phyloP scores from a whole-genome alignment of 2,329 filamentous ascomycete species.

The Aspergillus sojae region DNA sequence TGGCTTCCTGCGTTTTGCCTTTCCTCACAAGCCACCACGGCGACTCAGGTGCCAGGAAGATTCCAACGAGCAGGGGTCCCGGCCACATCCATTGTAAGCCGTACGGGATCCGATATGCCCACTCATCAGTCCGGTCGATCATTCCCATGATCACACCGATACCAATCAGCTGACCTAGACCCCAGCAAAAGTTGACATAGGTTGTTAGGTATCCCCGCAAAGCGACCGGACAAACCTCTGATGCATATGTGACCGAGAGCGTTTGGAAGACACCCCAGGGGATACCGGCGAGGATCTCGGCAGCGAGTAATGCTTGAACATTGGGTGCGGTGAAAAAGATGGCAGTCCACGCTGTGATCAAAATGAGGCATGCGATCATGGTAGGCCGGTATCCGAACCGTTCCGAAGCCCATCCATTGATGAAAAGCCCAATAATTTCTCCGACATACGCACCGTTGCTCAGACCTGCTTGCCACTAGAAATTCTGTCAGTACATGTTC shows the following conservation, averaged over 20 bases:
- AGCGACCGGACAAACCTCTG: slow-evolving; percentile 51
- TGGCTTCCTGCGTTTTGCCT: slow-evolving; percentile 50
- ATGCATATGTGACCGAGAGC: slow-evolving; percentile 50
- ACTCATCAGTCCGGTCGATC: slow-evolving; percentile 49
- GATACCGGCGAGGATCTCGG: slow-evolving; percentile 55
- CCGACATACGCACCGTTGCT: slow-evolving; percentile 48
- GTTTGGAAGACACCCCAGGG: slow-evolving; percentile 58
- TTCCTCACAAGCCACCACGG: slow-evolving; percentile 56
- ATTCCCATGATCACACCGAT: slow-evolving; percentile 55
- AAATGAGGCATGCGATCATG: slow-evolving; percentile 49
- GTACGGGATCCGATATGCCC: slow-evolving; percentile 57
- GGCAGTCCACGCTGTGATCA: slow-evolving; percentile 51
- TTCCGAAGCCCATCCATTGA: slow-evolving; percentile 55
- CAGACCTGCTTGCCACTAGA: slow-evolving; percentile 50
- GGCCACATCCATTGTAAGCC: slow-evolving; percentile 59
- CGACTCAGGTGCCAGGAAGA: slow-evolving; percentile 53
- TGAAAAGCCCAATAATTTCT: slow-evolving; percentile 55
- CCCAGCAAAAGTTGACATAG: slow-evolving; percentile 52
- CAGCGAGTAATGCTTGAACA: slow-evolving; percentile 51
- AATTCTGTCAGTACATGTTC: slow-evolving; percentile 21
- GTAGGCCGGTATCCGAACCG: slow-evolving; percentile 56
- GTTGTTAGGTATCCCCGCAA: slow-evolving; percentile 50
- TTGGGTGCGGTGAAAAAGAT: slow-evolving; percentile 56
- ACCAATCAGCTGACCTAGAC: slow-evolving; percentile 54
- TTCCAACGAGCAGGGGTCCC: slow-evolving; percentile 50